phyloP scores from a whole-genome alignment of 176 grass and related monocot species.

The Juncus effusus region DNA sequence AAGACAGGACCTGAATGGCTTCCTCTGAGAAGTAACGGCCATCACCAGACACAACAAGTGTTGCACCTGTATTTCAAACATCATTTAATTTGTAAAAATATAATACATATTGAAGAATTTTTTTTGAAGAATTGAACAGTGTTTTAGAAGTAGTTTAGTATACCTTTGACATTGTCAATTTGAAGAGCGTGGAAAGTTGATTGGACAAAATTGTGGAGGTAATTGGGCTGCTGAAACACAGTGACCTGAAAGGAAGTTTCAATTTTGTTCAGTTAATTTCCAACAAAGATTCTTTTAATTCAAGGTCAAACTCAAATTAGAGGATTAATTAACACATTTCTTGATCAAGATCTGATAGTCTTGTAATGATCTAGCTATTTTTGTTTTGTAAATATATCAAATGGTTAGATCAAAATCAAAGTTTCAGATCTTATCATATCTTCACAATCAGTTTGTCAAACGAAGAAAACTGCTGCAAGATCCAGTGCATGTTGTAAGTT shows the following conservation, averaged over 20 bases:
- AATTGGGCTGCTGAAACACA: slow-evolving; percentile 86
- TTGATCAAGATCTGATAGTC: slow-evolving; percentile 7
- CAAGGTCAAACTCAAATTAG: neutral
- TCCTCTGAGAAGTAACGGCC: slow-evolving; percentile 98
- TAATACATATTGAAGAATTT: neutral
- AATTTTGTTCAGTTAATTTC: neutral
- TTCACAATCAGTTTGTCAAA: neutral
- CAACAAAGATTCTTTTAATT: neutral
- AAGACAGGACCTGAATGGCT: slow-evolving; percentile 66
- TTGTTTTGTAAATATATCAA: too few species aligned
- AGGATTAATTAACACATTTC: neutral
- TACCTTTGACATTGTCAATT: slow-evolving; percentile 81
- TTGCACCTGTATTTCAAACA: slow-evolving; percentile 56
- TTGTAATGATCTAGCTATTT: neutral
- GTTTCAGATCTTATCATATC: neutral
- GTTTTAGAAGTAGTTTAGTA: neutral
- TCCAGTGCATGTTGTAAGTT: too few species aligned
- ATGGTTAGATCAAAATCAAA: neutral
- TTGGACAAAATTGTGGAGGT: slow-evolving; percentile 96
- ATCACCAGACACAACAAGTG: slow-evolving; percentile 98
- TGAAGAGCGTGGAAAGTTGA: slow-evolving; percentile 92
- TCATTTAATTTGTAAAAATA: neutral
- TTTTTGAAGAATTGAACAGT: neutral
- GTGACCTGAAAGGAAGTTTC: slow-evolving; percentile 57
- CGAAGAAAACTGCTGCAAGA: neutral